Base-by-base conservation (phyloP, 345 rosid species). In the Mercurialis annua region DNA sequence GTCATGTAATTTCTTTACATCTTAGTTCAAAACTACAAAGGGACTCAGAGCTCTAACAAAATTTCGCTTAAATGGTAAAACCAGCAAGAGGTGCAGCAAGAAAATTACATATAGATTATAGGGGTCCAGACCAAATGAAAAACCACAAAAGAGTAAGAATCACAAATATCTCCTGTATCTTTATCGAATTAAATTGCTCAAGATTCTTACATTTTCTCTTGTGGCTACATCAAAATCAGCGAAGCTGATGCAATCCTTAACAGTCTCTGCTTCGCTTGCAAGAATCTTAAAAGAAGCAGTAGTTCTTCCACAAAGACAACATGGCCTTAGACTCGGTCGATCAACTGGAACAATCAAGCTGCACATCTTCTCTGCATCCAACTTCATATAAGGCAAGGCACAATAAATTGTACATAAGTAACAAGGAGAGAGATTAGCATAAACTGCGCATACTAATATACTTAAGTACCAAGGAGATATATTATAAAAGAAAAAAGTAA, bases 301-400 rank as follows among this genome's bases (percentile, higher is more conserved):
- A 64, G 76, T 30, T 77, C 77, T 84, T 66, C 87, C 77, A 75
- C 89, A 87, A 18, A 73, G 49, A 78, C 71, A 77, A 72, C 94
- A 84, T 58, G 83, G 71, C 65, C 75, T 58, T 60, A 82, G 75
- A 64, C 67, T 56, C 31, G 76, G 67, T 23, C 56, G 79, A 77
- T 71, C 90, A 62, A 71, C 20, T 36, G 85, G 70, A 72, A 75
- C 85, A 67, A 93, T 43, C 71, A 77, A 72, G 64, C 62, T 75
- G 74, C 80, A 83, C 79, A 87, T 78, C 84, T 60, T 86, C 85
- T 80, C 87, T 40, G 91, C 90, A 66, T 94, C 90, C 73, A 29
- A 50, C 98, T 92, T 77, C 71, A 76, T 66, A 70, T 36, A 68
- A 61, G 71, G 29, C 65, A 63, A 46, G 49, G 53, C 24, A 48